These are phyloP conservation scores for Penicillium dipodomyicola DNA, from an alignment of 495 filamentous ascomycete species.

Conservation along the genomic window DNA sequence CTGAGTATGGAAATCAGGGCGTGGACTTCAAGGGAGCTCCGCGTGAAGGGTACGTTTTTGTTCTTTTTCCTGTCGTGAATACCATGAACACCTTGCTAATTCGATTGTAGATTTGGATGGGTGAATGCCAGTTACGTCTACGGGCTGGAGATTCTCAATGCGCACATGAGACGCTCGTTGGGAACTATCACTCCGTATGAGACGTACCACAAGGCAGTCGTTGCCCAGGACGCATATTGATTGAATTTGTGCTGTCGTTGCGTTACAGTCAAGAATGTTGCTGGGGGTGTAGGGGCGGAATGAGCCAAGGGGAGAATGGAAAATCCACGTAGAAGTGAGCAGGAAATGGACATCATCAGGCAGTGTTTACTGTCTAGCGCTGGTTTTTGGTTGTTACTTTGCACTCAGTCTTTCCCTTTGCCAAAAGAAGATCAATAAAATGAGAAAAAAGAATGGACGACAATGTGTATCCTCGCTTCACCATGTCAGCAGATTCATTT, in stretches of 20 bases:
- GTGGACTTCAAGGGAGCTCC: constrained; percentile 90
- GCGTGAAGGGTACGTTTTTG: constrained; percentile 79
- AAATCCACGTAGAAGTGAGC: constrained; percentile 1
- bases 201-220: constrained; percentile 52
- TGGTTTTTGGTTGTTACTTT: not conserved
- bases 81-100: constrained; percentile 22
- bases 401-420: not conserved
- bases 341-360: constrained; percentile 3
- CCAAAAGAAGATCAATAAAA: not conserved
- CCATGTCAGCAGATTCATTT: not conserved
- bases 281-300: not conserved
- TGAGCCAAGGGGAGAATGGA: not conserved
- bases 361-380: not conserved
- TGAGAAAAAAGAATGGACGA: not conserved
- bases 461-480: not conserved
- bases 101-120: constrained; percentile 80
- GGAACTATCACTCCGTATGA: constrained; percentile 81
- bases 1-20: constrained; percentile 97
- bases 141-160: constrained; percentile 77
- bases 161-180: constrained; percentile 80
- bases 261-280: not conserved
- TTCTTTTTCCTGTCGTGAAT: constrained; percentile 5
- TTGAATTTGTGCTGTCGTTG: not conserved
- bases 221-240: constrained; percentile 29
- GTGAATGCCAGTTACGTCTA: constrained; percentile 96